These are phyloP conservation scores for Fusarium equiseti DNA, from an alignment of 2,329 filamentous ascomycete genomes.

Conservation along the genomic window DNA sequence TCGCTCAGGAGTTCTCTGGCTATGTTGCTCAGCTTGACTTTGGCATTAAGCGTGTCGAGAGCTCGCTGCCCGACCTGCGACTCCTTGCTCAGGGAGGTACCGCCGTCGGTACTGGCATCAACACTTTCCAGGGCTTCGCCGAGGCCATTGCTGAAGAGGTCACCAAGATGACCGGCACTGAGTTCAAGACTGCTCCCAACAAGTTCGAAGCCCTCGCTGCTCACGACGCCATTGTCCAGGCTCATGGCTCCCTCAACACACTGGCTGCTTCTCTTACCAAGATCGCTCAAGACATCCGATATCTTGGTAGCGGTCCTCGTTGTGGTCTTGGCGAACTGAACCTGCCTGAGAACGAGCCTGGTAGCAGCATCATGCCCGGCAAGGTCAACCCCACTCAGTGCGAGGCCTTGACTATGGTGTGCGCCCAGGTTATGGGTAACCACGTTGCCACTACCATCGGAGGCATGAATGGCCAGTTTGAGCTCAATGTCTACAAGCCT, in stretches of 20 bases:
- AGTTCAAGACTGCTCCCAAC: constrained; percentile 97
- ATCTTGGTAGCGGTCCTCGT: constrained; percentile 93
- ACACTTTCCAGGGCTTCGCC: constrained; percentile 96
- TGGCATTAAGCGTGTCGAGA: constrained; percentile 88
- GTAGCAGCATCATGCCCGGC: constrained; percentile 98
- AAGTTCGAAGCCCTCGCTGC: constrained; percentile 98
- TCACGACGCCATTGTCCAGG: constrained; percentile 95
- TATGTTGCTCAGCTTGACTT: constrained; percentile 96
- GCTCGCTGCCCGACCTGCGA: constrained; percentile 83
- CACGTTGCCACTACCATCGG: constrained; percentile 92
- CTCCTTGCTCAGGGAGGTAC: constrained; percentile 95
- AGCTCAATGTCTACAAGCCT: constrained; percentile 99
- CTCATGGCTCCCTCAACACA: constrained; percentile 92
- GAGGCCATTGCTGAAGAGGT: constrained; percentile 94
- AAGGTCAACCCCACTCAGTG: constrained; percentile 99
- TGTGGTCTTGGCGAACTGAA: constrained; percentile 94
- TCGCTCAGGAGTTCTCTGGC: constrained; percentile 97
- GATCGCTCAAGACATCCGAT: constrained; percentile 97
- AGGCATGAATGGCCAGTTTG: constrained; percentile 97
- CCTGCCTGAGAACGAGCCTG: constrained; percentile 97
- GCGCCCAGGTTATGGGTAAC: constrained; percentile 98
- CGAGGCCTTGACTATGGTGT: constrained; percentile 97
- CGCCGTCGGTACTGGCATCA: constrained; percentile 95
- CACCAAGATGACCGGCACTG: constrained; percentile 88
- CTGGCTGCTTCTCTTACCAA: constrained; percentile 93